phyloP scores from a whole-genome alignment of 495 filamentous ascomycete species.

The Aspergillus cristatus region DNA sequence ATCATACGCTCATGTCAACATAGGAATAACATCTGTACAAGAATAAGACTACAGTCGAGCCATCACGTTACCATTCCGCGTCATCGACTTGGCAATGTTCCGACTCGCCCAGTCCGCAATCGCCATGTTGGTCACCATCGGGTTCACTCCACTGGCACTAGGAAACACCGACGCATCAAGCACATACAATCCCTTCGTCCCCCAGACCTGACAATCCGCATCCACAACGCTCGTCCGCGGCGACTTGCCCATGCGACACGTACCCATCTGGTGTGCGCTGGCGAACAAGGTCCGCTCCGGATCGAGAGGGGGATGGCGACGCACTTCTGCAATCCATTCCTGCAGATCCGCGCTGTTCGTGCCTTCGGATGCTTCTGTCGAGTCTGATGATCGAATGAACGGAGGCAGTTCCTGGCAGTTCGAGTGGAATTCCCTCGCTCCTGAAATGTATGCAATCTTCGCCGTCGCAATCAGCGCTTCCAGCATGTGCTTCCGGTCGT shows the following conservation, averaged over 20 bases:
- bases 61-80: conserved; percentile 4
- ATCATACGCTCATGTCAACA: neutral
- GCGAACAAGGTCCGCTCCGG: conserved; percentile 40
- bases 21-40: too few relatives aligned
- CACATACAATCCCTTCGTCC: conserved; percentile 61
- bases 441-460: conserved; percentile 66
- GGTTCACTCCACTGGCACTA: conserved; percentile 83
- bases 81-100: conserved; percentile 25
- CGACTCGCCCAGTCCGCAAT: conserved; percentile 49
- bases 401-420: conserved; percentile 48
- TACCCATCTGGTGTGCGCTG: conserved; percentile 88
- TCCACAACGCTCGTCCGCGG: conserved; percentile 64
- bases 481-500: conserved; percentile 60
- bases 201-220: conserved; percentile 68
- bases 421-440: conserved; percentile 68
- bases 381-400: conserved; percentile 49
- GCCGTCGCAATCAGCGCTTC: conserved; percentile 62
- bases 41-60: neutral
- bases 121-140: conserved; percentile 88
- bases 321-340: conserved; percentile 56
- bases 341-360: conserved; percentile 59
- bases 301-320: conserved; percentile 43
- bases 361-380: conserved; percentile 34
- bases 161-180: conserved; percentile 86
- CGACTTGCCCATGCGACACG: conserved; percentile 64